phyloP scores from a whole-genome alignment of 257 asterid genomes.

The Penstemon newberryi region DNA sequence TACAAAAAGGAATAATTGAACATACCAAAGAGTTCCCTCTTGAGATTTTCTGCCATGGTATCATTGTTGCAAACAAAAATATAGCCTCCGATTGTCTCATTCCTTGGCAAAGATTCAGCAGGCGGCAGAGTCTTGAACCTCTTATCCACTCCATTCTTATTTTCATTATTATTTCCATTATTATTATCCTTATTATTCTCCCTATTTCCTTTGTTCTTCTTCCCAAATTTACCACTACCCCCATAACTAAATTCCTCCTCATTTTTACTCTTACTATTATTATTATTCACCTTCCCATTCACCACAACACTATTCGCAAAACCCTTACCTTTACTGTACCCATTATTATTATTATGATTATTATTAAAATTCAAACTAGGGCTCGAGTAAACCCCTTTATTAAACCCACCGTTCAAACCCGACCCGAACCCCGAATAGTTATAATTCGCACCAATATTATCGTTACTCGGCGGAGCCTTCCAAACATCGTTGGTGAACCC shows the following conservation, averaged over 20 bases:
- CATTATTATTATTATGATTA: not conserved
- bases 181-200: constrained; percentile 42
- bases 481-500: constrained; percentile 52
- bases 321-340: constrained; percentile 46
- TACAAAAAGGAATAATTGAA: not conserved
- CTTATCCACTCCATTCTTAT: constrained; percentile 63
- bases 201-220: constrained; percentile 60
- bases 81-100: constrained; percentile 93
- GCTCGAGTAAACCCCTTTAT: constrained; percentile 65
- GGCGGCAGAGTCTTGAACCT: constrained; percentile 96
- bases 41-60: constrained; percentile 95
- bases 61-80: constrained; percentile 97
- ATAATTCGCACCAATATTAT: constrained; percentile 17
- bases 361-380: constrained; percentile 49
- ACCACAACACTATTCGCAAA: constrained; percentile 37
- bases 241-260: constrained; percentile 45
- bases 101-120: constrained; percentile 87
- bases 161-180: constrained; percentile 37
- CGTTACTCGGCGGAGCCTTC: constrained; percentile 44
- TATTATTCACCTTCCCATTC: constrained; percentile 51
- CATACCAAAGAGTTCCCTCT: constrained; percentile 90
- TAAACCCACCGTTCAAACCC: constrained; percentile 87
- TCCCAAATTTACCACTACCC: constrained; percentile 50
- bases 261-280: constrained; percentile 45
- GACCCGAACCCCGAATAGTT: constrained; percentile 49